phyloP scores from a whole-genome alignment of 257 asterid species.

The Echium plantagineum region DNA sequence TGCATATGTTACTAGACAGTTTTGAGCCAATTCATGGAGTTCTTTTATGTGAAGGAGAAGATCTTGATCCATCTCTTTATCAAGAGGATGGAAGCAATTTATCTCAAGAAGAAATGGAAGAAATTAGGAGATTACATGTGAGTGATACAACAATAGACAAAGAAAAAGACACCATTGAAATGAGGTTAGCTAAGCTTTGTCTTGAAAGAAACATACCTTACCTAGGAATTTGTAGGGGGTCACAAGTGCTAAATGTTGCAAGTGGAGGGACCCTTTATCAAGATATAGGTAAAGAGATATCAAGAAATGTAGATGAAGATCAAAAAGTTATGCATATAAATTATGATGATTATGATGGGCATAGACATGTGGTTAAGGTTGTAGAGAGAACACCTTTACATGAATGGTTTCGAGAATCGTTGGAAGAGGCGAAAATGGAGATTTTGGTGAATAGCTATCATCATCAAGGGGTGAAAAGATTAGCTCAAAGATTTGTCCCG shows the following conservation, averaged over 20 bases:
- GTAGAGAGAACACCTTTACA: conserved; percentile 58
- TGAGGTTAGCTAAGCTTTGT: conserved; percentile 65
- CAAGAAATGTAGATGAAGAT: conserved; percentile 13
- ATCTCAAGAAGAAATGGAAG: conserved; percentile 51
- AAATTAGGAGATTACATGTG: conserved; percentile 42
- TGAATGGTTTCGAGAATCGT: conserved; percentile 53
- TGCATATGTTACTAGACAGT: conserved; percentile 23
- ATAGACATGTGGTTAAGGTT: conserved; percentile 43
- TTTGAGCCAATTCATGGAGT: conserved; percentile 33
- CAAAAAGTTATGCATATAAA: conserved; percentile 42
- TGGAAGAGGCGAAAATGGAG: conserved; percentile 35
- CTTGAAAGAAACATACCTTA: conserved; percentile 76
- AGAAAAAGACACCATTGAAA: conserved; percentile 71
- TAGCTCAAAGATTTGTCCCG: conserved; percentile 70
- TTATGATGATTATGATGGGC: conserved; percentile 71
- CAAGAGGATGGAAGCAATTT: conserved; percentile 13
- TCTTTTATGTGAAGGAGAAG: conserved; percentile 33
- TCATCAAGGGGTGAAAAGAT: conserved; percentile 73
- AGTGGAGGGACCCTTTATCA: conserved; percentile 81
- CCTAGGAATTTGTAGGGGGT: conserved; percentile 80
- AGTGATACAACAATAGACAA: conserved; percentile 69
- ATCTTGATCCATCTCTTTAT: conserved; percentile 24
- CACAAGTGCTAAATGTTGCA: conserved; percentile 78
- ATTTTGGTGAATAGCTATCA: conserved; percentile 72
- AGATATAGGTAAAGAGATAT: conserved; percentile 50